A percentile compares a stretch with the other conserved stretches of the same genome.
These are phyloP conservation scores for Lepraria neglecta DNA, from an alignment of 495 filamentous ascomycete genomes.

Conservation along the genomic window DNA sequence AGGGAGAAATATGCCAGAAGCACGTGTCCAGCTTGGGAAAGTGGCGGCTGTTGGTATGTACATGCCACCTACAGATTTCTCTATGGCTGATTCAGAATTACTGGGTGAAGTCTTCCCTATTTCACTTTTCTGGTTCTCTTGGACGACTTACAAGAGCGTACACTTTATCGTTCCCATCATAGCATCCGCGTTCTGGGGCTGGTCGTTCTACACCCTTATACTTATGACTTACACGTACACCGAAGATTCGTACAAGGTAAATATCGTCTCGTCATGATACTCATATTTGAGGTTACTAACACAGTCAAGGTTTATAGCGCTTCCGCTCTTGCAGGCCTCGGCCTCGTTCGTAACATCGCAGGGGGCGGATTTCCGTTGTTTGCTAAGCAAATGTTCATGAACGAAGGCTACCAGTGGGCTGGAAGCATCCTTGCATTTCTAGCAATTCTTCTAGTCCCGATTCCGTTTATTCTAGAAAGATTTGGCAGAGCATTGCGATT, in stretches of 20 bases:
- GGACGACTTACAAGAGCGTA: slow-evolving; percentile 39
- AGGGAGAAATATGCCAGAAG: slow-evolving; percentile 35
- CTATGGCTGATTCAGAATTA: neutral
- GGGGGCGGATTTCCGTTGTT: slow-evolving; percentile 45
- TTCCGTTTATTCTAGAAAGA: slow-evolving; percentile 38
- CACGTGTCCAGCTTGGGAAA: slow-evolving; percentile 31
- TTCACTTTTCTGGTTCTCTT: slow-evolving; percentile 45
- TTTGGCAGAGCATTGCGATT: slow-evolving; percentile 36
- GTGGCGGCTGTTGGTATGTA: slow-evolving; percentile 27
- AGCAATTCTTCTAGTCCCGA: slow-evolving; percentile 47
- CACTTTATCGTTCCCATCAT: slow-evolving; percentile 47
- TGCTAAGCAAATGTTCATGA: slow-evolving; percentile 53
- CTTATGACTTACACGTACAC: slow-evolving; percentile 33
- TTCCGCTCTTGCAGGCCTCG: slow-evolving; percentile 41
- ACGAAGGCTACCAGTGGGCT: slow-evolving; percentile 61
- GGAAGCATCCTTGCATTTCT: slow-evolving; percentile 50
- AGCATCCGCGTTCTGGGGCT: slow-evolving; percentile 39
- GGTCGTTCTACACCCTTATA: slow-evolving; percentile 35
- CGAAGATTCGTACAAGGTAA: slow-evolving; percentile 29
- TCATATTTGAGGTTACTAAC: neutral
- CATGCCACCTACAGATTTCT: neutral
- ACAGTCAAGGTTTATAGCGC: slow-evolving; percentile 29
- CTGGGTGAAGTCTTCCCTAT: slow-evolving; percentile 31
- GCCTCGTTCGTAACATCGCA: slow-evolving; percentile 39
- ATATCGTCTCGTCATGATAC: neutral